These are phyloP conservation scores for Botrytis tulipae DNA, from an alignment of 2,329 filamentous ascomycete genomes.

Conservation along the genomic window DNA sequence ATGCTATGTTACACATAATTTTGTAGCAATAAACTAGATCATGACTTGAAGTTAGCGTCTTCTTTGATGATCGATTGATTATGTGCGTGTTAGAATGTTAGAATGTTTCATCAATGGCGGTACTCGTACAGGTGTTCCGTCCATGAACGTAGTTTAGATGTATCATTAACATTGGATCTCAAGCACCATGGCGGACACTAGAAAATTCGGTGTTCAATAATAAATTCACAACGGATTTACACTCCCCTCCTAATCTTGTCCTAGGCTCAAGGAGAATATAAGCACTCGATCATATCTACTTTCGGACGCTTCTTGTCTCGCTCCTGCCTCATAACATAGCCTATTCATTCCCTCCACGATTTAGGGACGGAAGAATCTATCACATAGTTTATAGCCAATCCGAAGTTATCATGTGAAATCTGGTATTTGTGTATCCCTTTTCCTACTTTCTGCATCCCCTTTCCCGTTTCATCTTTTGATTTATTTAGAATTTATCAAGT, in stretches of 20 bases:
- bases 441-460: not conserved
- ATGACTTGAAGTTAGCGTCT: not conserved
- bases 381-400: not conserved
- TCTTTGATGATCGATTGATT: not conserved
- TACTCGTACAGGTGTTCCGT: not conserved
- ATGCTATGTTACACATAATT: not conserved
- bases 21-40: constrained; percentile 12
- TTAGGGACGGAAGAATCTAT: not conserved
- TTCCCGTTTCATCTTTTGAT: not conserved
- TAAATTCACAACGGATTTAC: not conserved
- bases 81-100: too few species aligned
- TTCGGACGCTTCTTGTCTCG: not conserved
- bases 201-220: not conserved
- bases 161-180: not conserved
- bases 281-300: not conserved
- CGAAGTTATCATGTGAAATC: not conserved
- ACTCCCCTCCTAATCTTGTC: not conserved
- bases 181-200: not conserved
- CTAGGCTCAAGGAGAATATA: not conserved
- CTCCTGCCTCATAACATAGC: not conserved
- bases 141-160: not conserved
- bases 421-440: not conserved
- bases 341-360: not conserved
- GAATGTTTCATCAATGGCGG: not conserved
- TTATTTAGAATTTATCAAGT: not conserved